Percentiles rank a stretch among this genome's conserved stretches.
Evolutionary conservation across 164 flowering plant species (phyloP).

Genomic region (Annona squamosa): DNA sequence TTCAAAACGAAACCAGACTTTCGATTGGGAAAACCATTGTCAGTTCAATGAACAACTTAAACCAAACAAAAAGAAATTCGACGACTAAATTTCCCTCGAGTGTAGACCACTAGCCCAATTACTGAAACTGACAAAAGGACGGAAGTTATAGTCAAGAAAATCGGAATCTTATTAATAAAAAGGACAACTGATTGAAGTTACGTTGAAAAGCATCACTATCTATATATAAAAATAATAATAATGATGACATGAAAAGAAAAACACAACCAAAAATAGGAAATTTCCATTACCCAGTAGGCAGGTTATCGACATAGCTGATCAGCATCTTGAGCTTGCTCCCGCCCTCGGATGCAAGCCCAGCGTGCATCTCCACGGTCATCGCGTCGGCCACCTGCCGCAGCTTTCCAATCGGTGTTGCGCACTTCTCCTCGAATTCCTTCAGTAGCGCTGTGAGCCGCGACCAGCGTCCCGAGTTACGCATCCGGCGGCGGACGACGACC

Average conservation of each 20-base stretch:
- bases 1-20: no score
- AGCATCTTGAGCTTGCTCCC: conserved; percentile 97
- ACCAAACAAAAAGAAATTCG: no score
- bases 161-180: no score
- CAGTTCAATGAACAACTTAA: no score
- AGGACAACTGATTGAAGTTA: no score
- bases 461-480: conserved; percentile 55
- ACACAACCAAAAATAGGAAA: neutral
- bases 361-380: conserved; percentile 93
- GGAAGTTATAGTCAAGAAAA: no score
- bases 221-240: no score
- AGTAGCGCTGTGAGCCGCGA: conserved; percentile 52
- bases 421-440: conserved; percentile 69
- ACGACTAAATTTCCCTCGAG: no score
- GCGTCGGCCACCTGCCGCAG: conserved; percentile 86
- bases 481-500: conserved; percentile 55
- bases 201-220: no score
- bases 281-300: conserved; percentile 69
- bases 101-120: no score
- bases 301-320: conserved; percentile 85
- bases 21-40: no score
- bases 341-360: conserved; percentile 91
- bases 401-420: conserved; percentile 54
- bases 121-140: no score
- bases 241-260: neutral